Evolutionary conservation across 805 yeast genomes (phyloP).

Genomic region (Metschnikowia lochheadii): DNA sequence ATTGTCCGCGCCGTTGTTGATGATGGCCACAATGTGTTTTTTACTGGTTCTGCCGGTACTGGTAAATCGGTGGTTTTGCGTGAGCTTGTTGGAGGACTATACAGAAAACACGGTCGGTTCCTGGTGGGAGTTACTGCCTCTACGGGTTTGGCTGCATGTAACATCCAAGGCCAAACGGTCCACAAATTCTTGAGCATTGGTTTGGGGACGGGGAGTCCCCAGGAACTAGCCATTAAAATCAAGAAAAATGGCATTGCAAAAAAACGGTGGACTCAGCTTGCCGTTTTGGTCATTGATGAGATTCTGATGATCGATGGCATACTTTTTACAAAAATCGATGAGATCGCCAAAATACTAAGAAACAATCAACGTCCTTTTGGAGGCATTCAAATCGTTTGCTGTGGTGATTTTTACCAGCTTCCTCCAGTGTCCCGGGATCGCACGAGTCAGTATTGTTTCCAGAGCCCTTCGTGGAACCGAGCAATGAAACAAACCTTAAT

Average conservation of each 20-base stretch:
- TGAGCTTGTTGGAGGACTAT: constrained; percentile 53
- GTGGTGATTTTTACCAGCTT: constrained; percentile 80
- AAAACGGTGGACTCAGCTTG: constrained; percentile 51
- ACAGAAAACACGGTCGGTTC: constrained; percentile 34
- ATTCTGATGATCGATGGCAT: constrained; percentile 76
- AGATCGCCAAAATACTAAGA: constrained; percentile 52
- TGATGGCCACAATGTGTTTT: constrained; percentile 68
- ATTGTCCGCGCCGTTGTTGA: constrained; percentile 51
- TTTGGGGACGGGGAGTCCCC: constrained; percentile 53
- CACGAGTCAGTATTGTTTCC: constrained; percentile 54
- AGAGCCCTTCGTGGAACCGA: constrained; percentile 57
- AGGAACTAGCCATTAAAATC: constrained; percentile 47
- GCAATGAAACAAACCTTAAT: constrained; percentile 56
- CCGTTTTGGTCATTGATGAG: constrained; percentile 71
- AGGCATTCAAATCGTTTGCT: constrained; percentile 69
- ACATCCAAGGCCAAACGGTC: constrained; percentile 73
- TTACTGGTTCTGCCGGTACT: constrained; percentile 98
- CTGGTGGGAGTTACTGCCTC: constrained; percentile 77
- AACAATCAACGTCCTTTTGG: constrained; percentile 58
- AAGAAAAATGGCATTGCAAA: constrained; percentile 47
- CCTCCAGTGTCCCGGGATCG: constrained; percentile 60
- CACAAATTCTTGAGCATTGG: constrained; percentile 81
- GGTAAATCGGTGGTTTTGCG: constrained; percentile 89
- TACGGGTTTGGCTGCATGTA: constrained; percentile 80
- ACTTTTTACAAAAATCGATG: constrained; percentile 59